These are phyloP conservation scores for Solanum aculeatissimum DNA, from an alignment of 305 asterid species.

Conservation along the genomic window DNA sequence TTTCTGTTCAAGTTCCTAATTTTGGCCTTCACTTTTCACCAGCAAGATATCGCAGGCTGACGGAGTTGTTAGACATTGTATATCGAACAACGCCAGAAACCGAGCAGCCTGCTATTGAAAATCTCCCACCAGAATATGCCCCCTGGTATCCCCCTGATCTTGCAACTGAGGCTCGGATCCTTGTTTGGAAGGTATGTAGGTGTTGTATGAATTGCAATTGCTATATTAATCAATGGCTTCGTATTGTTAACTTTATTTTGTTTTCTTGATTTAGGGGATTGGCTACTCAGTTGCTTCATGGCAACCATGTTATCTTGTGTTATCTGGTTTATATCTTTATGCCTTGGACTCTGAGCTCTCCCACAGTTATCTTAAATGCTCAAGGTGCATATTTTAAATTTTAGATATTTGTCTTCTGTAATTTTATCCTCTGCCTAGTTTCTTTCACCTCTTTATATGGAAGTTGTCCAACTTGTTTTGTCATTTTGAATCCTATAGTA, in stretches of 20 bases:
- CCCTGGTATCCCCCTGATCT: constrained; percentile 87
- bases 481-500: constrained; percentile 37
- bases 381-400: constrained; percentile 47
- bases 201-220: not conserved
- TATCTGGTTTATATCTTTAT: constrained; percentile 79
- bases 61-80: constrained; percentile 53
- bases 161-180: constrained; percentile 74
- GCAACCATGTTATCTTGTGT: constrained; percentile 84
- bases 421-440: constrained; percentile 1
- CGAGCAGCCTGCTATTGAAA: constrained; percentile 43
- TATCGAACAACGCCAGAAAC: constrained; percentile 47
- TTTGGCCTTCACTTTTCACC: constrained; percentile 97
- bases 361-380: constrained; percentile 74
- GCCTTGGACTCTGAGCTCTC: constrained; percentile 89
- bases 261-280: constrained; percentile 68
- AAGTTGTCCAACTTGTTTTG: not conserved
- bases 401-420: not conserved
- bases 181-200: constrained; percentile 81
- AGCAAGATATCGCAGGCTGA: constrained; percentile 64
- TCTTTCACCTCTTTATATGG: not conserved
- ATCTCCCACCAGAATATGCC: constrained; percentile 42
- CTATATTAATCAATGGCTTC: not conserved
- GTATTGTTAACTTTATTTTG: constrained; percentile 5
- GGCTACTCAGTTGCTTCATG: constrained; percentile 96
- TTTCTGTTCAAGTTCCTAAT: constrained; percentile 86